phyloP scores from a whole-genome alignment of 768 basidiomycete species.

The Mycena haematopus region DNA sequence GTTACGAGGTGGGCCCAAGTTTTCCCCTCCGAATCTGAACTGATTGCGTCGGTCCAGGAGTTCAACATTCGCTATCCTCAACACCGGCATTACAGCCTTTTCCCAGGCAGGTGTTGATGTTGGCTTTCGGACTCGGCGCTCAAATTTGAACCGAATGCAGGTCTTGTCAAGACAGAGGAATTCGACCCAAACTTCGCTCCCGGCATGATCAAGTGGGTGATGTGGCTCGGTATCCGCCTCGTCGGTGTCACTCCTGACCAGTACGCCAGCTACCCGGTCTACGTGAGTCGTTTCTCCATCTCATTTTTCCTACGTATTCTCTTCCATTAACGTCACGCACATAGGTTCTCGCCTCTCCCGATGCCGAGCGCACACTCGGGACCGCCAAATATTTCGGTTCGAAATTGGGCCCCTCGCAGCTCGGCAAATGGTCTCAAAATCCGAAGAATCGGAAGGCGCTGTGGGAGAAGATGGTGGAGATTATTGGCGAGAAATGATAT shows the following conservation, averaged over 20 bases:
- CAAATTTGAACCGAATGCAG: neutral
- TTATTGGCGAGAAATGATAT: slow-evolving; percentile 8
- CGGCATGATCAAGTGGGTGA: neutral
- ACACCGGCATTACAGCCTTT: slow-evolving; percentile 13
- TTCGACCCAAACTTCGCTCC: slow-evolving; percentile 1
- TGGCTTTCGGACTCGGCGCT: neutral
- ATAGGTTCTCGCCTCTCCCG: neutral
- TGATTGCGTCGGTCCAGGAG: neutral
- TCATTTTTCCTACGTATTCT: neutral
- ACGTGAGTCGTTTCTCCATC: neutral
- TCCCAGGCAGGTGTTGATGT: neutral
- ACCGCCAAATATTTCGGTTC: neutral
- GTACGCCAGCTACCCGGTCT: neutral
- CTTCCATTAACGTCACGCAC: neutral
- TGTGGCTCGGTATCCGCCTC: slow-evolving; percentile 8
- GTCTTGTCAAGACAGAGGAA: slow-evolving; percentile 8
- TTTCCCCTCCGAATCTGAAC: neutral
- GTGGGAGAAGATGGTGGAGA: slow-evolving; percentile 4
- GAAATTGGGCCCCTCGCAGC: neutral
- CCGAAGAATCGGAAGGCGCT: slow-evolving; percentile 4
- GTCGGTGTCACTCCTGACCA: slow-evolving; percentile 17
- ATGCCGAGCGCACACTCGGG: neutral
- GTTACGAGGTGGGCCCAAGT: neutral
- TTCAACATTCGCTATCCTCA: slow-evolving; percentile 16
- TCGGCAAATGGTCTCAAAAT: neutral